Evolutionary conservation across 352 stramenopile genomes (phyloP).

Genomic region (Globisporangium cylindrosporum): DNA sequence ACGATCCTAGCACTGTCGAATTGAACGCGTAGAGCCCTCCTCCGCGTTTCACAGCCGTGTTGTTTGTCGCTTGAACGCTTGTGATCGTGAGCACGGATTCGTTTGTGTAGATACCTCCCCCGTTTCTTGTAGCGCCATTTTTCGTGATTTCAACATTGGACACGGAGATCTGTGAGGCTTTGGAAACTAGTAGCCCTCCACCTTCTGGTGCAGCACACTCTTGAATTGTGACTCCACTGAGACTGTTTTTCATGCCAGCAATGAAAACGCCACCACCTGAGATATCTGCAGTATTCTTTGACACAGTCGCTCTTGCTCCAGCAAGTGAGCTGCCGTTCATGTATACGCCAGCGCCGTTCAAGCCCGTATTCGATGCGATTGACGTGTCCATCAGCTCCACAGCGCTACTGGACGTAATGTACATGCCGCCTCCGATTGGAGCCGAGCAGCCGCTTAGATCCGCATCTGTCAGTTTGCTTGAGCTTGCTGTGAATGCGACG

Average conservation of each 20-base stretch:
- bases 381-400: conserved; percentile 13
- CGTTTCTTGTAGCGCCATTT: conserved; percentile 20
- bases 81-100: conserved; percentile 11
- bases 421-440: conserved; percentile 27
- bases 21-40: conserved; percentile 28
- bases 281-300: conserved; percentile 15
- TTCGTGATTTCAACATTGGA: conserved; percentile 15
- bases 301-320: conserved; percentile 8
- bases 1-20: conserved; percentile 21
- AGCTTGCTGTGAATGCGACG: conserved; percentile 22
- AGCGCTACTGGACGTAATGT: conserved; percentile 16
- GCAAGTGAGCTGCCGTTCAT: conserved; percentile 26
- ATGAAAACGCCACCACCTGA: conserved; percentile 32
- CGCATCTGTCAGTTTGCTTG: neutral
- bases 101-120: conserved; percentile 25
- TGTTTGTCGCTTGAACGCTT: conserved; percentile 17
- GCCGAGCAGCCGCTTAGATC: conserved; percentile 20
- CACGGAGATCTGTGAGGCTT: conserved; percentile 6
- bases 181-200: conserved; percentile 21
- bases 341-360: conserved; percentile 30
- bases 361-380: conserved; percentile 17
- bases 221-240: conserved; percentile 24
- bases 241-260: conserved; percentile 19
- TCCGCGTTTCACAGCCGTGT: conserved; percentile 24
- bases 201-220: conserved; percentile 25